These are phyloP conservation scores for Luvunga scandens DNA, from an alignment of 345 rosid species.

Conservation along the genomic window DNA sequence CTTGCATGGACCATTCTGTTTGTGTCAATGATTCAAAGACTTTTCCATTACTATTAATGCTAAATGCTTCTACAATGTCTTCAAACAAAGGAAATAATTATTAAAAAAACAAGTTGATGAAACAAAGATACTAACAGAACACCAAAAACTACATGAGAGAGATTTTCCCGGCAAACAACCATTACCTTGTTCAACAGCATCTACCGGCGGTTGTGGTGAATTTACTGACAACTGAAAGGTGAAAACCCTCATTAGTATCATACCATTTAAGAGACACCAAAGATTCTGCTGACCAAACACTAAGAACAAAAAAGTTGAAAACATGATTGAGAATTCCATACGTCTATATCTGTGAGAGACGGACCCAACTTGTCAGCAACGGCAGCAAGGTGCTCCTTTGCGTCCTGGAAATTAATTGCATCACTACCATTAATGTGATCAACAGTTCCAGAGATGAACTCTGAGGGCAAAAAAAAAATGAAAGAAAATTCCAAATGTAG, in stretches of 20 bases:
- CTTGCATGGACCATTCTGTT: not conserved
- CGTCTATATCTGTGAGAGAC: constrained; percentile 87
- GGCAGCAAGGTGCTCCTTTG: constrained; percentile 94
- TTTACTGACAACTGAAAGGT: constrained; percentile 71
- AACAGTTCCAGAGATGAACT: not conserved
- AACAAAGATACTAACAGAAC: constrained; percentile 45
- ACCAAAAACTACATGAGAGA: constrained; percentile 49
- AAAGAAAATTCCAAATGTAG: not conserved
- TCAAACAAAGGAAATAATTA: not conserved
- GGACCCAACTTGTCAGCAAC: constrained; percentile 90
- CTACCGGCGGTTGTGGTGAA: constrained; percentile 57
- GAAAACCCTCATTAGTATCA: constrained; percentile 31
- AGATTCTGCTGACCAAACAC: constrained; percentile 9
- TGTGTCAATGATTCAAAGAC: not conserved
- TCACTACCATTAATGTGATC: constrained; percentile 14
- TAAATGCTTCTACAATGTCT: not conserved
- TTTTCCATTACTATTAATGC: constrained; percentile 1
- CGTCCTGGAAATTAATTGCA: constrained; percentile 58
- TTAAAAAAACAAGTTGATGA: constrained; percentile 23
- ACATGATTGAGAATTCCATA: constrained; percentile 32
- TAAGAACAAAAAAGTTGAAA: constrained; percentile 19
- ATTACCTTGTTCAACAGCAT: constrained; percentile 94
- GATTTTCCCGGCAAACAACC: constrained; percentile 48
- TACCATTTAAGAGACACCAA: constrained; percentile 2
- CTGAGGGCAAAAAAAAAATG: not conserved